Conservation (phyloP, 2,329 filamentous ascomycete genomes). For the Beauveria sp. region DNA sequence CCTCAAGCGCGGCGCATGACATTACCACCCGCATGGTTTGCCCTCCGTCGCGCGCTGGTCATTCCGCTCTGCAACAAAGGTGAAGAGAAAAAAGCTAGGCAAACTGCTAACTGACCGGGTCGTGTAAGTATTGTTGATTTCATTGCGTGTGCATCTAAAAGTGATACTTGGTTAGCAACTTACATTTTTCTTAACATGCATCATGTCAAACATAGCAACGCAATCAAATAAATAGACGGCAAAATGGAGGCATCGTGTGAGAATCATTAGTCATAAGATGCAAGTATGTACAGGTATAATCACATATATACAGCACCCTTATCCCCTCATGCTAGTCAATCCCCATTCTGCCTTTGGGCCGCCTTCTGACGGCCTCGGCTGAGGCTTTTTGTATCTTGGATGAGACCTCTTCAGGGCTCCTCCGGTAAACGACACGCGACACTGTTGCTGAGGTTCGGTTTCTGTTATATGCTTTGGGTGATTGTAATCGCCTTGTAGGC, state of each 20-base stretch:
- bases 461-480: conserved; percentile 26
- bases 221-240: neutral
- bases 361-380: conserved; percentile 32
- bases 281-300: conserved; percentile 30
- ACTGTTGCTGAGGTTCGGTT: conserved; percentile 20
- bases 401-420: conserved; percentile 38
- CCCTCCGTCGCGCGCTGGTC: neutral
- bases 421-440: conserved; percentile 26
- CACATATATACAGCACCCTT: conserved; percentile 33
- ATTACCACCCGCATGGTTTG: neutral
- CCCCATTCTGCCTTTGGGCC: conserved; percentile 33
- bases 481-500: conserved; percentile 26
- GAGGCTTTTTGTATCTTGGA: conserved; percentile 42
- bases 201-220: neutral
- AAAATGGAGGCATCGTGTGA: conserved; percentile 7
- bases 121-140: neutral
- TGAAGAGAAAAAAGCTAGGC: neutral
- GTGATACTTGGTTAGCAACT: neutral
- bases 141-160: neutral
- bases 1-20: neutral
- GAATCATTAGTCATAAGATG: conserved; percentile 28
- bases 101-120: neutral
- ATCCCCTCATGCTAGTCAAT: conserved; percentile 28
- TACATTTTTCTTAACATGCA: neutral
- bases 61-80: neutral